Evolutionary conservation across 2,329 filamentous ascomycete genomes (phyloP).

Genomic region (Nannizzia gypsea): DNA sequence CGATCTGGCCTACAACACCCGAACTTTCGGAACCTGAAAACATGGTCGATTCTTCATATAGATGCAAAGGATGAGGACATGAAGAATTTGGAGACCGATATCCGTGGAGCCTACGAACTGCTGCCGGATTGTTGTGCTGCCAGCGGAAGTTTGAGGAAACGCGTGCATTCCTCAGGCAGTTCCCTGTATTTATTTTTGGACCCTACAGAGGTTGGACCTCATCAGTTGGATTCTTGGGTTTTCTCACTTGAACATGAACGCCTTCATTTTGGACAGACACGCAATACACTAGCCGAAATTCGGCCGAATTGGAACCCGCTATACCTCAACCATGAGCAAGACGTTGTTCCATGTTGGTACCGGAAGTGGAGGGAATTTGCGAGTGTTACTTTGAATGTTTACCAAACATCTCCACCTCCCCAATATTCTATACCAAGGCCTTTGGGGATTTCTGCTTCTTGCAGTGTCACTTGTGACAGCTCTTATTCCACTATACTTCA

Average conservation of each 20-base stretch:
- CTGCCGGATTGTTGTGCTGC: constrained; percentile 48
- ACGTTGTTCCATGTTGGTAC: constrained; percentile 22
- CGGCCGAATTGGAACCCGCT: constrained; percentile 35
- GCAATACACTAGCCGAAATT: constrained; percentile 38
- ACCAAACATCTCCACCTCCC: constrained; percentile 14
- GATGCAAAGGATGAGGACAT: constrained; percentile 21
- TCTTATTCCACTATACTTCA: constrained; percentile 24
- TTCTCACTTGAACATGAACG: constrained; percentile 42
- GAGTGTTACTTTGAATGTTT: constrained; percentile 16
- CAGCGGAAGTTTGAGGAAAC: constrained; percentile 43
- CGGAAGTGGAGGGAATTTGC: constrained; percentile 21
- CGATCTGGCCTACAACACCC: constrained; percentile 30
- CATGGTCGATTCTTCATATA: constrained; percentile 37
- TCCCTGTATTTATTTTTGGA: constrained; percentile 49
- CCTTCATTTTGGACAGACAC: constrained; percentile 36
- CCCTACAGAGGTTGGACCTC: constrained; percentile 38
- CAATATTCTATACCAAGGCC: constrained; percentile 17
- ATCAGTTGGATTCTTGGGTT: constrained; percentile 43
- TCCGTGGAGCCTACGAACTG: constrained; percentile 42
- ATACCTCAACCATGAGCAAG: constrained; percentile 11
- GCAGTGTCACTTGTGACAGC: constrained; percentile 20
- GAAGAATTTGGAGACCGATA: constrained; percentile 23
- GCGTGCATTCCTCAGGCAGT: constrained; percentile 12
- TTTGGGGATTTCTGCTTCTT: constrained; percentile 12
- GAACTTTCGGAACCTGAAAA: constrained; percentile 29